Conservation (phyloP, 1,284 basidiomycete species). For the Leccinum pachyderme region DNA sequence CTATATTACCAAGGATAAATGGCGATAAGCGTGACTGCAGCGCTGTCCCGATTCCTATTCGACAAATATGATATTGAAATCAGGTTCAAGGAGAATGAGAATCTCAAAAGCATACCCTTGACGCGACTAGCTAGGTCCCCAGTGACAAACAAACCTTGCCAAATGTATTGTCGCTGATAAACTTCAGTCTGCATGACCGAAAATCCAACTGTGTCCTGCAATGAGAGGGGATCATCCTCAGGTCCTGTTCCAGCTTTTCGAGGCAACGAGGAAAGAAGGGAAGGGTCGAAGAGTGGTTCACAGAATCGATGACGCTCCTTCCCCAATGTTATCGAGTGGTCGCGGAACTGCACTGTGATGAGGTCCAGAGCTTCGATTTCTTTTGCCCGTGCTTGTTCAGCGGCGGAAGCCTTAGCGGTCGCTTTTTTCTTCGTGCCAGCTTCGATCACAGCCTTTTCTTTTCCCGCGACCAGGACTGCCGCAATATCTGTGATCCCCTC, state of each 20-base stretch:
- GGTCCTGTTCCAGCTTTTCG: constrained; percentile 12
- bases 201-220: constrained; percentile 66
- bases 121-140: constrained; percentile 77
- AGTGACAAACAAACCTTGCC: constrained; percentile 81
- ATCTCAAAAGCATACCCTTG: constrained; percentile 52
- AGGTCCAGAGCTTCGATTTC: constrained; percentile 83
- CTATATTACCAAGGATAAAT: constrained; percentile 61
- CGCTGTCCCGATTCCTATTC: constrained; percentile 62
- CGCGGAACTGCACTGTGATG: constrained; percentile 70
- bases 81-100: neutral
- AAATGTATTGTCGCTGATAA: constrained; percentile 69
- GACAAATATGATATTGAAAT: constrained; percentile 4
- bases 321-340: constrained; percentile 74
- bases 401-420: constrained; percentile 71
- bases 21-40: constrained; percentile 74
- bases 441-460: constrained; percentile 80
- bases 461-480: constrained; percentile 76
- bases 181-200: constrained; percentile 58
- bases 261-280: constrained; percentile 42
- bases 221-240: constrained; percentile 39
- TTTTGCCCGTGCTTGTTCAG: constrained; percentile 74
- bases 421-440: constrained; percentile 75
- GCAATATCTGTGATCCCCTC: constrained; percentile 87
- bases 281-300: constrained; percentile 85
- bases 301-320: constrained; percentile 88